A percentile compares a stretch with the other conserved stretches of the same genome.
These are phyloP conservation scores for Termitomyces sp. DNA, from an alignment of 768 basidiomycete species.

Conservation along the genomic window DNA sequence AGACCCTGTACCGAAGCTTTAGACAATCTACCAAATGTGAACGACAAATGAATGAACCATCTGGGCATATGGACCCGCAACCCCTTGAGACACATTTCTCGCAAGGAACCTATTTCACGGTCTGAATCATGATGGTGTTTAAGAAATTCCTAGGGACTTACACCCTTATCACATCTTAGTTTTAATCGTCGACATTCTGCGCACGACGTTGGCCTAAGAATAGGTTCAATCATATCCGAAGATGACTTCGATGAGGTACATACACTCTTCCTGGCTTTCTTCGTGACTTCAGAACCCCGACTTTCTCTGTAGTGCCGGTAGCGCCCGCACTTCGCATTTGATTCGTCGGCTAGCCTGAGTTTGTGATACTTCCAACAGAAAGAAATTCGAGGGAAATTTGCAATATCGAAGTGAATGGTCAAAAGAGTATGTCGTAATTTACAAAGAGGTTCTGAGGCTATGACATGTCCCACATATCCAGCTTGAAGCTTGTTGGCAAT, in stretches of 20 bases:
- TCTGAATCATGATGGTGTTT: background rate
- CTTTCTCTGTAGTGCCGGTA: constrained; percentile 9
- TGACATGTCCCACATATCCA: background rate
- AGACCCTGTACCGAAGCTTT: constrained; percentile 33
- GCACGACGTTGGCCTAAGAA: constrained; percentile 40
- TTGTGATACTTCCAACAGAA: background rate
- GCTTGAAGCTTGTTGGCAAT: background rate
- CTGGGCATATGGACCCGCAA: constrained; percentile 73
- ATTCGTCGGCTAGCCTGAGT: background rate
- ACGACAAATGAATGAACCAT: constrained; percentile 36
- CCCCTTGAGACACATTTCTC: constrained; percentile 74
- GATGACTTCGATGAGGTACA: constrained; percentile 9
- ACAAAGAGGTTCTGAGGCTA: background rate
- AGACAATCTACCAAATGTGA: background rate
- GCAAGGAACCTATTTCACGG: constrained; percentile 55
- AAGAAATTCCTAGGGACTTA: constrained; percentile 18
- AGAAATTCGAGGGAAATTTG: background rate
- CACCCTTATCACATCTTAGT: constrained; percentile 61
- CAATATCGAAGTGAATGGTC: background rate
- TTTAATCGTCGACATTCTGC: constrained; percentile 56
- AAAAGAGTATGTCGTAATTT: background rate
- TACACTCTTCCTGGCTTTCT: constrained; percentile 44
- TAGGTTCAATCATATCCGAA: background rate
- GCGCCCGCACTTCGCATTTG: background rate
- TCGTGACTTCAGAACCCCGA: constrained; percentile 18